Percentiles rank a stretch among this genome's conserved stretches.
These are phyloP conservation scores for Cochlearia excelsa DNA, from an alignment of 345 rosid species.

Conservation along the genomic window DNA sequence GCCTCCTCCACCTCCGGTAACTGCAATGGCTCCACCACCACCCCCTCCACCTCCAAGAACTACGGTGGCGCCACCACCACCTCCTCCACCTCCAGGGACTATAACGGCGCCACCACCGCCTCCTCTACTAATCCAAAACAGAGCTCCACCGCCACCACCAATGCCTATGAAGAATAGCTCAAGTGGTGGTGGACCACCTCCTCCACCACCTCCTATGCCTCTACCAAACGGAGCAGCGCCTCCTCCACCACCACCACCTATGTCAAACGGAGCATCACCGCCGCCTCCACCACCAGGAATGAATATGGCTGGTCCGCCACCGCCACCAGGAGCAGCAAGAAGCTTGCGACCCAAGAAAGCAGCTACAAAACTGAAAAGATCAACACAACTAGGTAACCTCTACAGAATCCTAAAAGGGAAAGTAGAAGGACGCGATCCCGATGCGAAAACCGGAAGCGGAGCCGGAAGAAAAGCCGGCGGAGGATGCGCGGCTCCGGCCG, in stretches of 20 bases:
- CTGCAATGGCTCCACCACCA: conserved; percentile 15
- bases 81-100: conserved; percentile 29
- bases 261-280: conserved; percentile 42
- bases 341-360: conserved; percentile 70
- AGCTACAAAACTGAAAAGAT: conserved; percentile 71
- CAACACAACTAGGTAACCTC: conserved; percentile 66
- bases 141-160: conserved; percentile 32
- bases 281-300: conserved; percentile 57
- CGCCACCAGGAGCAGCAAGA: conserved; percentile 56
- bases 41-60: conserved; percentile 32
- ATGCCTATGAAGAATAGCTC: conserved; percentile 1
- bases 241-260: conserved; percentile 67
- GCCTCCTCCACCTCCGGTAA: conserved; percentile 26
- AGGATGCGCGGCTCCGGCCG: conserved; percentile 14
- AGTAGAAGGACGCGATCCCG: conserved; percentile 60
- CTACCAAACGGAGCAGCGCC: conserved; percentile 42
- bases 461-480: conserved; percentile 39
- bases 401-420: conserved; percentile 73
- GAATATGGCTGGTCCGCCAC: conserved; percentile 51
- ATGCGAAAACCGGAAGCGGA: conserved; percentile 37
- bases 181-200: conserved; percentile 34
- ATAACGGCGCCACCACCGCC: conserved; percentile 21
- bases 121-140: conserved; percentile 16
- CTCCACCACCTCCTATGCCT: conserved; percentile 44
- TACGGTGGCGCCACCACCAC: conserved; percentile 8